Percentiles rank a stretch among this genome's conserved stretches.
Evolutionary conservation across 2,329 filamentous ascomycete genomes (phyloP).

Genomic region (Raffaelea deltoideospora): DNA sequence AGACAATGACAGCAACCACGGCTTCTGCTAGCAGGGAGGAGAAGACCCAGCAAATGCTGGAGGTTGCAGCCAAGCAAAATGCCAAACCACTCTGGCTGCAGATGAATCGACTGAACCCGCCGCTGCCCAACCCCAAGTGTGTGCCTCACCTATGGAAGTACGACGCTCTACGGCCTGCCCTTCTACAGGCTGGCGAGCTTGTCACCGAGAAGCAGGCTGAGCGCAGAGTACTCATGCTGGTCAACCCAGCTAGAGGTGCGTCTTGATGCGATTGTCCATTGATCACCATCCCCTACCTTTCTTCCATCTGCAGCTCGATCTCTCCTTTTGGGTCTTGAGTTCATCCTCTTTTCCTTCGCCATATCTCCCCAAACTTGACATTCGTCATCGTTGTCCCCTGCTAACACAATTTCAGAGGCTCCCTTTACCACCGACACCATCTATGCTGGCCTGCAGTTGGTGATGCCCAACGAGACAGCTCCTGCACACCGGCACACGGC

Average conservation of each 20-base stretch:
- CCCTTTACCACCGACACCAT: constrained; percentile 40
- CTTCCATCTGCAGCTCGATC: too few relatives aligned
- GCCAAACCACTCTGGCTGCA: constrained; percentile 30
- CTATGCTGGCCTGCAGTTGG: constrained; percentile 37
- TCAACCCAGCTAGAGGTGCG: constrained; percentile 19
- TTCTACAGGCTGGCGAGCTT: constrained; percentile 17
- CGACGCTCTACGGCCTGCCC: constrained; percentile 15
- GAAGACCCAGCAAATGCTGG: too few relatives aligned
- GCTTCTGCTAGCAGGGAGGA: too few relatives aligned
- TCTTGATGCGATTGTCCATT: too few relatives aligned
- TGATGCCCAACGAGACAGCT: constrained; percentile 36
- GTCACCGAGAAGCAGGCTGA: constrained; percentile 20
- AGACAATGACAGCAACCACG: too few relatives aligned
- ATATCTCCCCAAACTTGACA: too few relatives aligned
- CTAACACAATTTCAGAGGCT: too few relatives aligned
- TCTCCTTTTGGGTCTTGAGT: too few relatives aligned
- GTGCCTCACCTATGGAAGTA: constrained; percentile 20
- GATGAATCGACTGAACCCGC: constrained; percentile 27
- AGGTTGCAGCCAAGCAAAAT: too few relatives aligned
- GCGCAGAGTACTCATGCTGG: constrained; percentile 21
- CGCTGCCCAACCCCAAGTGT: constrained; percentile 24
- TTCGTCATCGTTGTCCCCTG: too few relatives aligned
- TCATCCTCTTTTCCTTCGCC: too few relatives aligned
- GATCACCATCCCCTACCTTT: too few relatives aligned
- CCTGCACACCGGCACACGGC: constrained; percentile 36